Evolutionary conservation across 208 protist genomes (phyloP), one percentile per base, ranked within the genome.

Genomic region (Leishmania turanica): DNA sequence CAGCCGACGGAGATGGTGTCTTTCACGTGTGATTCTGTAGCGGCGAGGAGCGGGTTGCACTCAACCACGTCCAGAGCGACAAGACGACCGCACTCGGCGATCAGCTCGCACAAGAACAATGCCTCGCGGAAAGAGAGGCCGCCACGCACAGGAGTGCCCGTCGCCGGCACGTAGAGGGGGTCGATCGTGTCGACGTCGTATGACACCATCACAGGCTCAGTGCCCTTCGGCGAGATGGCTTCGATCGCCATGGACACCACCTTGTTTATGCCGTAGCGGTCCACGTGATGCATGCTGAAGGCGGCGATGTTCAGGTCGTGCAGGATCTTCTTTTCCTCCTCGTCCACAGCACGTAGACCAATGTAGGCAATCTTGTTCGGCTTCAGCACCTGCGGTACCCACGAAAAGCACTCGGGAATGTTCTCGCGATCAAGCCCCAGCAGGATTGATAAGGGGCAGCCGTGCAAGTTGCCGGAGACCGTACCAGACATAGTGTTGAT

Each of bases 161-260:
- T 95, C 60, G 88, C 84, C 66, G 88, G 89, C 37, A 87, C 85
- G 75, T 79, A 90, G 17, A 89, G 71, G 24, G 88, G 89, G 77
- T 95, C 91, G 60, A 95, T 89, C 24, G 86, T 89, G 77, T 95
- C 91, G 47, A 95, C 83, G 81, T 95, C 91, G 79, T 92, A 95
- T 54, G 81, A 88, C 56, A 95, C 80, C 83, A 91, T 90, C 56
- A 95, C 74, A 58, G 88, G 91, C 70, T 91, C 86, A 56, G 84
- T 88, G 27, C 84, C 83, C 47, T 78, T 75, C 3, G 89, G 88
- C 40, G 84, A 82, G 51, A 94, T 68, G 64, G 87, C 85, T 45
- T 91, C 83, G 34, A 95, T 42, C 34, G 86, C 86, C 86, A 90
- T 90, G 69, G 86, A 70, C 77, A 93, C 75, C 49, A 91, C 82